Evolutionary conservation across 2,329 filamentous ascomycete species (phyloP).

Genomic region (Tolypocladium guangdongense): DNA sequence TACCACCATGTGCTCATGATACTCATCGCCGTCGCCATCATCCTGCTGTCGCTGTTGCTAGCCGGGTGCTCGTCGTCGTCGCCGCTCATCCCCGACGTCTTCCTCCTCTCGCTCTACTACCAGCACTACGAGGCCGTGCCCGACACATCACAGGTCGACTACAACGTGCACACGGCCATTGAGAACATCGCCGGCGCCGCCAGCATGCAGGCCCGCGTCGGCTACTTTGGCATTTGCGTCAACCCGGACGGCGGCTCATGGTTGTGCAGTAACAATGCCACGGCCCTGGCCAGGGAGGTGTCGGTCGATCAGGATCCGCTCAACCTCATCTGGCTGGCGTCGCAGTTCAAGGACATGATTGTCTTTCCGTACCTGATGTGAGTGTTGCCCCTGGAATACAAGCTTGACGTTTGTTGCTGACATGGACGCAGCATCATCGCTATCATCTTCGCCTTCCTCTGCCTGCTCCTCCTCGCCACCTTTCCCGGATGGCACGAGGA

Average conservation of each 20-base stretch:
- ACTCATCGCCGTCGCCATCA: slow-evolving; percentile 84
- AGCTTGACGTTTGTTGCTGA: neutral
- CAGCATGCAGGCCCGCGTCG: slow-evolving; percentile 78
- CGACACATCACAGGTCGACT: slow-evolving; percentile 80
- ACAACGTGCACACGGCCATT: slow-evolving; percentile 75
- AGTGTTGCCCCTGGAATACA: slow-evolving; percentile 32
- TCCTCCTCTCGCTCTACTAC: slow-evolving; percentile 97
- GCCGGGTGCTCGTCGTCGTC: slow-evolving; percentile 96
- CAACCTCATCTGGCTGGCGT: slow-evolving; percentile 93
- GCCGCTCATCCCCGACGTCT: slow-evolving; percentile 88
- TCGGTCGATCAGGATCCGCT: slow-evolving; percentile 87
- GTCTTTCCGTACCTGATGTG: slow-evolving; percentile 95
- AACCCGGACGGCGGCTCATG: slow-evolving; percentile 83
- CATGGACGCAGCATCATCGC: slow-evolving; percentile 66
- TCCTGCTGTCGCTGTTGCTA: slow-evolving; percentile 83
- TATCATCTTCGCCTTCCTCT: slow-evolving; percentile 93
- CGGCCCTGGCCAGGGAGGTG: slow-evolving; percentile 79
- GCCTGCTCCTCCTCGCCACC: slow-evolving; percentile 86
- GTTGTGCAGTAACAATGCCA: slow-evolving; percentile 96
- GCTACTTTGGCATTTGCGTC: slow-evolving; percentile 96
- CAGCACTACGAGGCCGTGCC: slow-evolving; percentile 73
- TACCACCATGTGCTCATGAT: slow-evolving; percentile 94
- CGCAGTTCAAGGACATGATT: slow-evolving; percentile 96
- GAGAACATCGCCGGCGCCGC: slow-evolving; percentile 81
- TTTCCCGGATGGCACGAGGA: slow-evolving; percentile 98